These are phyloP conservation scores for Alternaria arbusti DNA, from an alignment of 2,329 filamentous ascomycete genomes.

Conservation along the genomic window DNA sequence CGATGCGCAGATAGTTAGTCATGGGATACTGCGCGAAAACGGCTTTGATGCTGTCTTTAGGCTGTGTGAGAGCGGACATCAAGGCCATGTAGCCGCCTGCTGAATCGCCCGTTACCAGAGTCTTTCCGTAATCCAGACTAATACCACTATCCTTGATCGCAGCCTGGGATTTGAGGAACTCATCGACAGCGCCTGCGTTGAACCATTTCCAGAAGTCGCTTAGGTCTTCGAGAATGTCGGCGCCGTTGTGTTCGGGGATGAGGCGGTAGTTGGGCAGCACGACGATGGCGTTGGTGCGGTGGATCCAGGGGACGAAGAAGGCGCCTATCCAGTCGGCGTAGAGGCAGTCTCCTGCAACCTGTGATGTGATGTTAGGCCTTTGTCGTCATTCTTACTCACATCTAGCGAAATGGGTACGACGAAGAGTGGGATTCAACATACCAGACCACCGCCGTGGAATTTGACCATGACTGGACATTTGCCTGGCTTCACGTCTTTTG, in stretches of 20 bases:
- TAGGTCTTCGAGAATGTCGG: slow-evolving; percentile 57
- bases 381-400: neutral
- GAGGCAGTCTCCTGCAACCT: slow-evolving; percentile 37
- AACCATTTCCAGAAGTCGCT: slow-evolving; percentile 59
- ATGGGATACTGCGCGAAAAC: slow-evolving; percentile 40
- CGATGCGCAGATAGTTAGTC: slow-evolving; percentile 23
- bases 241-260: slow-evolving; percentile 56
- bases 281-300: slow-evolving; percentile 52
- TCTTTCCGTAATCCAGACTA: slow-evolving; percentile 30
- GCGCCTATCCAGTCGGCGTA: slow-evolving; percentile 39
- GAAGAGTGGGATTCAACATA: slow-evolving; percentile 16
- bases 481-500: slow-evolving; percentile 43
- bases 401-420: too few relatives aligned
- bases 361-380: neutral
- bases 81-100: slow-evolving; percentile 50
- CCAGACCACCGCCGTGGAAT: slow-evolving; percentile 55
- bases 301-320: slow-evolving; percentile 49
- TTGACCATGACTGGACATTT: slow-evolving; percentile 52
- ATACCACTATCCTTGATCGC: slow-evolving; percentile 10
- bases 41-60: slow-evolving; percentile 28
- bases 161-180: slow-evolving; percentile 10
- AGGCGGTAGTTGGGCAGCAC: slow-evolving; percentile 60
- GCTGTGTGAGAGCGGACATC: slow-evolving; percentile 34
- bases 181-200: slow-evolving; percentile 6
- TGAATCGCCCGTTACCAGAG: slow-evolving; percentile 46